These are phyloP conservation scores for Tuber aestivum DNA, from an alignment of 495 filamentous ascomycete species.

Conservation along the genomic window DNA sequence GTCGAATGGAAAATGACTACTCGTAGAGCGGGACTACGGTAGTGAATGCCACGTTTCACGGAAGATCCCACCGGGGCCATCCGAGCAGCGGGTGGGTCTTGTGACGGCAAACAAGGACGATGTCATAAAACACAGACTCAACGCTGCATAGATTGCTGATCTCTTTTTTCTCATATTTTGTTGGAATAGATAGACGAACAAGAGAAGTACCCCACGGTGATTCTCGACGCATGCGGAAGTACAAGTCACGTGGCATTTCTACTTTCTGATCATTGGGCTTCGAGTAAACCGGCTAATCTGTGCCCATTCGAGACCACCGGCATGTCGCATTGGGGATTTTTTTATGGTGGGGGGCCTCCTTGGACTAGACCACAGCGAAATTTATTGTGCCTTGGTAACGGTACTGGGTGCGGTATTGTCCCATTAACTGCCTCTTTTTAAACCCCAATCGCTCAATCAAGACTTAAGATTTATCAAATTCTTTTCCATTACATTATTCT, in stretches of 20 bases:
- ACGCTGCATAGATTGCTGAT: neutral
- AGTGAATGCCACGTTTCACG: neutral
- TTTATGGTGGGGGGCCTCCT: neutral
- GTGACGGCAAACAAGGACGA: neutral
- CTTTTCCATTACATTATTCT: too few relatives aligned
- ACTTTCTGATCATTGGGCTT: neutral
- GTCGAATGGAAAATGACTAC: neutral
- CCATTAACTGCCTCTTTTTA: too few relatives aligned
- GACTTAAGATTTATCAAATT: too few relatives aligned
- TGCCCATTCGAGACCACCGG: neutral
- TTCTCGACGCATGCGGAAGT: neutral
- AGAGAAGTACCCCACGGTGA: too few relatives aligned
- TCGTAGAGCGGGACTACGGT: too few relatives aligned
- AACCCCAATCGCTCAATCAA: too few relatives aligned
- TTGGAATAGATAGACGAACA: neutral
- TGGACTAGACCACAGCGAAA: too few relatives aligned
- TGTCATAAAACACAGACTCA: neutral
- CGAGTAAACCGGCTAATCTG: neutral
- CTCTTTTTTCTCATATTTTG: too few relatives aligned
- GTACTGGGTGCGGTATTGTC: too few relatives aligned
- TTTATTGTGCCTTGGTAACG: too few relatives aligned
- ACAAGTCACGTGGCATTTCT: neutral
- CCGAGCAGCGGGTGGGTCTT: neutral
- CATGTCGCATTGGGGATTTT: neutral
- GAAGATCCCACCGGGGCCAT: neutral